phyloP scores from a whole-genome alignment of 257 asterid genomes.

The Solanum peruvianum region DNA sequence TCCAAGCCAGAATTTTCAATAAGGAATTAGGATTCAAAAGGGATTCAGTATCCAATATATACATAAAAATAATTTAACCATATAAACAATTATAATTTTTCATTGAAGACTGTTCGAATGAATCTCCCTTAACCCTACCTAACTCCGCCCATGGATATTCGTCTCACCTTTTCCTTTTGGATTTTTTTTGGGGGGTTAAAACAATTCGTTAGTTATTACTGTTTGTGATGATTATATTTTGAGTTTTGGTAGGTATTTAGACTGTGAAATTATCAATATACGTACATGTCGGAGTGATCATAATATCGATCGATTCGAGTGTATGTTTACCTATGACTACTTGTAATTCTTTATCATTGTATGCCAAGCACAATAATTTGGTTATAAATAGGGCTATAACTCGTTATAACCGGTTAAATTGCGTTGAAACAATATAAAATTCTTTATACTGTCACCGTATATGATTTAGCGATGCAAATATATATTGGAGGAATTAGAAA shows the following conservation, averaged over 20 bases:
- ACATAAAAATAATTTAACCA: neutral
- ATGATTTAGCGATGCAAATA: neutral
- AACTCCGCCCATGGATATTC: neutral
- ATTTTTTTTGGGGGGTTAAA: neutral
- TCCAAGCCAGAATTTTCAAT: neutral
- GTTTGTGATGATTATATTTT: neutral
- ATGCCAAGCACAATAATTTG: neutral
- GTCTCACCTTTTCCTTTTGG: neutral
- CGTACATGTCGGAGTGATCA: neutral
- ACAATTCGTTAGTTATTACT: neutral
- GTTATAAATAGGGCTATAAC: neutral
- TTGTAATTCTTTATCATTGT: neutral
- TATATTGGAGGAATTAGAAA: neutral
- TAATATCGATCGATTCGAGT: neutral
- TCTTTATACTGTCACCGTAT: neutral
- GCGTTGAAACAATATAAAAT: neutral
- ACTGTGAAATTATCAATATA: neutral
- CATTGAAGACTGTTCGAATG: neutral
- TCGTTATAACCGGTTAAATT: neutral
- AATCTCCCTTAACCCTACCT: neutral
- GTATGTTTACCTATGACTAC: neutral
- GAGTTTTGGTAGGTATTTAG: neutral
- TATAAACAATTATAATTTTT: neutral
- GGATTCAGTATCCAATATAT: neutral
- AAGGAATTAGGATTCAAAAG: neutral